Conservation (phyloP, 352 stramenopile species). For the Thraustochytrium striatum region DNA sequence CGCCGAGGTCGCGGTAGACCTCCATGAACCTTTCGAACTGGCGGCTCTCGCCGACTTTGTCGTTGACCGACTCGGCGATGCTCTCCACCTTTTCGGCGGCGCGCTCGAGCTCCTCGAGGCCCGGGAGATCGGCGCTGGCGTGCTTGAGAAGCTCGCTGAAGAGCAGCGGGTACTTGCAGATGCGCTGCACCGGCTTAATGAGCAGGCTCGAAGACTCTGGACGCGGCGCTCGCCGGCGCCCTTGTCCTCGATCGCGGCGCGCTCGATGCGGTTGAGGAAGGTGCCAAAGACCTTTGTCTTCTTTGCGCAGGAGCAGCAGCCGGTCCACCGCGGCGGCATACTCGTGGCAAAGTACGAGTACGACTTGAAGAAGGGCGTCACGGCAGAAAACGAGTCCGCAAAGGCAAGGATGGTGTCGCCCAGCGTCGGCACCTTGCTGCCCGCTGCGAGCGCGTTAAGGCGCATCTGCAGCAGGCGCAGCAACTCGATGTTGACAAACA, state of each 20-base stretch:
- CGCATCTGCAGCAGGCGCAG: constrained; percentile 33
- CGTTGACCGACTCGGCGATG: constrained; percentile 49
- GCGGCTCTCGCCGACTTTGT: constrained; percentile 37
- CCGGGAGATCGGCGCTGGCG: neutral
- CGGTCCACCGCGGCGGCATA: constrained; percentile 24
- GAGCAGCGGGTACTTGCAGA: constrained; percentile 52
- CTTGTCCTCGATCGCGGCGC: neutral
- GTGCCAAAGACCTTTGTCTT: neutral
- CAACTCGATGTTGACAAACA: constrained; percentile 47
- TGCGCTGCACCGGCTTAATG: constrained; percentile 53
- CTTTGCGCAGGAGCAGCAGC: constrained; percentile 16
- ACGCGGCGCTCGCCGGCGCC: constrained; percentile 2
- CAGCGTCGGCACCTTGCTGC: neutral
- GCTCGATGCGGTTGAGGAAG: constrained; percentile 40
- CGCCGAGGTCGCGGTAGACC: constrained; percentile 33
- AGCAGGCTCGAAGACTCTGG: constrained; percentile 38
- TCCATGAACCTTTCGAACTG: constrained; percentile 36
- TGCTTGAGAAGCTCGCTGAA: constrained; percentile 52
- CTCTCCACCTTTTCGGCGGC: constrained; percentile 48
- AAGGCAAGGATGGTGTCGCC: neutral
- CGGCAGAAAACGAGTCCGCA: constrained; percentile 8
- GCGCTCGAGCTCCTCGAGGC: constrained; percentile 27
- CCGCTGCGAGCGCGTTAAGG: neutral
- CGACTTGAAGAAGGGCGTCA: constrained; percentile 47
- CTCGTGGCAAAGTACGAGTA: constrained; percentile 48